Percentiles rank a stretch among this genome's conserved stretches.
These are phyloP conservation scores for Penicillium psychrosexuale DNA, from an alignment of 2,329 filamentous ascomycete genomes.

Conservation along the genomic window DNA sequence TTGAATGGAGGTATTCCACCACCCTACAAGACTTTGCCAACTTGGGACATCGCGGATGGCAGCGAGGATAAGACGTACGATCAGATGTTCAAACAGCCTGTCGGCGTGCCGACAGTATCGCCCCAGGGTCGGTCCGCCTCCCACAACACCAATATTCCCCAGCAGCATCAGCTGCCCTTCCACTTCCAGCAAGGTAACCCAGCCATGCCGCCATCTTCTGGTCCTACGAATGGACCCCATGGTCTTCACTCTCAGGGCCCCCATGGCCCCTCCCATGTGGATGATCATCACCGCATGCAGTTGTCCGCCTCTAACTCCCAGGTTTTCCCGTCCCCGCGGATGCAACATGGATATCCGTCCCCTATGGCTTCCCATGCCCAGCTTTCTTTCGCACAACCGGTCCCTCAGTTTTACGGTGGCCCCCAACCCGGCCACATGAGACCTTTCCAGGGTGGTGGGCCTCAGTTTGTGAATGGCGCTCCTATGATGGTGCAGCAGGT, in stretches of 20 bases:
- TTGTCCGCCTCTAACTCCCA: slow-evolving; percentile 79
- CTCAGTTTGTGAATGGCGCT: slow-evolving; percentile 67
- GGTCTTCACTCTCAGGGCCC: slow-evolving; percentile 71
- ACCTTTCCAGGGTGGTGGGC: slow-evolving; percentile 67
- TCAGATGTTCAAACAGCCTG: slow-evolving; percentile 72
- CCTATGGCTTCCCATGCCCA: slow-evolving; percentile 67
- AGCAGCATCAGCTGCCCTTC: slow-evolving; percentile 79
- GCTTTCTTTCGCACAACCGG: slow-evolving; percentile 67
- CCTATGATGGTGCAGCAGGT: slow-evolving; percentile 81
- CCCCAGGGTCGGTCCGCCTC: slow-evolving; percentile 62
- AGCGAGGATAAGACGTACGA: slow-evolving; percentile 75
- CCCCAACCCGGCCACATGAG: slow-evolving; percentile 70
- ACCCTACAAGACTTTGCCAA: slow-evolving; percentile 78
- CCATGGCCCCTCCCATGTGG: slow-evolving; percentile 66
- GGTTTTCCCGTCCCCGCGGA: slow-evolving; percentile 79
- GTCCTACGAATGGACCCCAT: slow-evolving; percentile 66
- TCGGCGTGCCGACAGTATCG: slow-evolving; percentile 59
- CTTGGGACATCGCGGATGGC: slow-evolving; percentile 71
- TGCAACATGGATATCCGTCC: slow-evolving; percentile 67
- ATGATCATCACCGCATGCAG: slow-evolving; percentile 82
- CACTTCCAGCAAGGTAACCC: slow-evolving; percentile 75
- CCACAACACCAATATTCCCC: slow-evolving; percentile 65
- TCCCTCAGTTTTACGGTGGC: slow-evolving; percentile 66
- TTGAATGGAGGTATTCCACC: slow-evolving; percentile 79
- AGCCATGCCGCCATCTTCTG: slow-evolving; percentile 64